Base-by-base conservation (phyloP, 164 flowering plant species). In the Berberis thunbergii region DNA sequence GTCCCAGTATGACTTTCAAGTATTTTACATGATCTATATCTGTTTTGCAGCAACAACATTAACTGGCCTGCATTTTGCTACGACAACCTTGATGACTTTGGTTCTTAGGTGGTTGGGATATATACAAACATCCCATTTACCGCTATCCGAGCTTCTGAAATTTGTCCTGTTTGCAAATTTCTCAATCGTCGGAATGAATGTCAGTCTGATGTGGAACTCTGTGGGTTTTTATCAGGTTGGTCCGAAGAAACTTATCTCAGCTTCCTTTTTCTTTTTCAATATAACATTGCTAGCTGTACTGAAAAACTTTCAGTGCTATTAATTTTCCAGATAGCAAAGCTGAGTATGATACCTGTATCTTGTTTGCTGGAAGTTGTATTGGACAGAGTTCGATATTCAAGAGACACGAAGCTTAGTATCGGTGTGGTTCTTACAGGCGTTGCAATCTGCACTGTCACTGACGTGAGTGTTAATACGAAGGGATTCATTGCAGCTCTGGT, bases 101-200 rank as follows among this genome's bases (percentile, higher is more conserved):
- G 70, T 83, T 61, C 86, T 87, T 48, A 75, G 80, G 70, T 80
- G 89, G 86, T 70, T 86, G 60, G 98, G 98, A 8, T 89, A 84
- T 71, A 87, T 89, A 65, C 94, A 89, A 65, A 45, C 86, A 49
- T 79, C 94, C 13, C 86, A 86, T 60, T 75, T 91, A 26, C 98
- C 98, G 4, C 2, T 81, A 8, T 61, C 80, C 46, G 98, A 91
- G 44, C 84, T 89, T 72, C 63, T 91, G 56, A 89, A 80, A 72
- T 89, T 85, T 75, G 84, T 87, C 40, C 54, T 91, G 41, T 84
- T 87, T 74, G 96, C 92, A 62, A 91, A 91, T 68, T 89, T 86
- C 61, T 91, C 98, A 42, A 91, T 91, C 70, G 94, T 89, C 59
- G 96, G 97, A 55, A 91, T 91, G 96, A 91, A 91, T 71, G 83